phyloP scores from a whole-genome alignment of 1,139 yeast genomes.

The Pichia sp. region DNA sequence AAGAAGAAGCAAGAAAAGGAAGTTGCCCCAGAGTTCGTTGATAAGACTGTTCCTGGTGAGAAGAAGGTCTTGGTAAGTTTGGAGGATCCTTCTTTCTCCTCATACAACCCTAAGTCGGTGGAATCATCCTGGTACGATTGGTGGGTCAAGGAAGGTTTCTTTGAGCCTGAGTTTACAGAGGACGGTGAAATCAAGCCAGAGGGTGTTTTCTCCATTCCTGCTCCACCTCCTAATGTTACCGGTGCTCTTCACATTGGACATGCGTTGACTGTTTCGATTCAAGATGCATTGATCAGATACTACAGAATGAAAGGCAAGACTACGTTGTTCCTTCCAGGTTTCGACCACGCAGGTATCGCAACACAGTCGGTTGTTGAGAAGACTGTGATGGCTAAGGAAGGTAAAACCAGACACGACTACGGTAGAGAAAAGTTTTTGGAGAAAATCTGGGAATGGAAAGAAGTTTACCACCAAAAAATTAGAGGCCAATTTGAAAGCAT shows the following conservation, averaged over 20 bases:
- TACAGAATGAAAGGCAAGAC: constrained; percentile 98
- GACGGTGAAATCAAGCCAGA: constrained; percentile 76
- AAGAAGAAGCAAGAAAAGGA: constrained; percentile 72
- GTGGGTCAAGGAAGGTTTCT: constrained; percentile 90
- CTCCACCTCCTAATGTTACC: constrained; percentile 98
- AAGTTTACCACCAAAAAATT: constrained; percentile 82
- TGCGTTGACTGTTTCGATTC: constrained; percentile 92
- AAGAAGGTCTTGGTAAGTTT: constrained; percentile 80
- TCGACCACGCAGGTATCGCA: constrained; percentile 98
- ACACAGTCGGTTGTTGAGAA: constrained; percentile 98
- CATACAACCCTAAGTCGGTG: constrained; percentile 87
- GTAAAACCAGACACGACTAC: constrained; percentile 88
- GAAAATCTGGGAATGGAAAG: constrained; percentile 98
- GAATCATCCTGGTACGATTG: constrained; percentile 97
- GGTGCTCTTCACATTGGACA: constrained; percentile 99
- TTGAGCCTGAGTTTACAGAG: constrained; percentile 77
- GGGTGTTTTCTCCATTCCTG: constrained; percentile 86
- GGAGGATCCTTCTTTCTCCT: constrained; percentile 90
- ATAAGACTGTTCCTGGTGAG: constrained; percentile 80
- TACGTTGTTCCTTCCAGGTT: constrained; percentile 89
- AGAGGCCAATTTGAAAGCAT: constrained; percentile 77
- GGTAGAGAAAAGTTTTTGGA: constrained; percentile 88
- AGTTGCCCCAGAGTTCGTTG: constrained; percentile 71
- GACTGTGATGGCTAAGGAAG: constrained; percentile 84
- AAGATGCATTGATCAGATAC: constrained; percentile 87